These are phyloP conservation scores for Candida palmyrensis DNA, from an alignment of 805 yeast species.

Conservation along the genomic window DNA sequence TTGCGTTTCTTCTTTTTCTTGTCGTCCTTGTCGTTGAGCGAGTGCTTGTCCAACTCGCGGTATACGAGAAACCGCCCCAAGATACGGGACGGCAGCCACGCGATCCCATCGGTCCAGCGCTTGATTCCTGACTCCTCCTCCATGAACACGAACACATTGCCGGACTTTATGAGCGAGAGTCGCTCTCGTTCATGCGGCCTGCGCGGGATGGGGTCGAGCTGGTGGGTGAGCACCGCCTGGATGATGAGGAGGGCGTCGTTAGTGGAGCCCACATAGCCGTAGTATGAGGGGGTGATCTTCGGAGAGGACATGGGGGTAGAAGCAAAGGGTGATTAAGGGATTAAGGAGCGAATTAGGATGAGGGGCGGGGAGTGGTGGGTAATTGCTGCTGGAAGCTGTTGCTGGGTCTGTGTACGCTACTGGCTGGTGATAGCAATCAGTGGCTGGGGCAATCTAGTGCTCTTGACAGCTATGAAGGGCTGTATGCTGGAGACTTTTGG, in stretches of 20 bases:
- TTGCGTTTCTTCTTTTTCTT: constrained; percentile 34
- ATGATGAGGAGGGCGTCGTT: constrained; percentile 77
- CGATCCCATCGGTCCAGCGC: constrained; percentile 95
- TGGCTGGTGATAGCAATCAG: too few relatives aligned
- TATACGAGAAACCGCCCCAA: constrained; percentile 81
- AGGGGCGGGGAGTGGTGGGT: too few relatives aligned
- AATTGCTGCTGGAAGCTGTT: too few relatives aligned
- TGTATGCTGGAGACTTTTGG: too few relatives aligned
- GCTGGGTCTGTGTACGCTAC: too few relatives aligned
- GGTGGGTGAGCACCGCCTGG: constrained; percentile 68
- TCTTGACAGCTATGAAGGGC: too few relatives aligned
- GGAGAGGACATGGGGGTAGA: constrained; percentile 1
- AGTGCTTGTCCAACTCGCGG: constrained; percentile 50
- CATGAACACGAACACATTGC: constrained; percentile 78
- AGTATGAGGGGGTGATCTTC: constrained; percentile 50
- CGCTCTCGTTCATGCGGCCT: constrained; percentile 84
- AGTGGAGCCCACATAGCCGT: constrained; percentile 76
- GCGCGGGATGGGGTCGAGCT: constrained; percentile 58
- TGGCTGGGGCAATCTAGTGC: too few relatives aligned
- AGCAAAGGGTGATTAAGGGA: too few relatives aligned
- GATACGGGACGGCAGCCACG: constrained; percentile 91
- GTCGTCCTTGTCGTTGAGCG: constrained; percentile 39
- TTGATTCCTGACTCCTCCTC: constrained; percentile 81
- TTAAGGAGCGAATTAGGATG: too few relatives aligned
- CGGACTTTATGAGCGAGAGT: constrained; percentile 58